Evolutionary conservation across 1,284 basidiomycete species (phyloP), one percentile per base, ranked within the genome.

Genomic region (Ceratorhiza oryzae-sativae): DNA sequence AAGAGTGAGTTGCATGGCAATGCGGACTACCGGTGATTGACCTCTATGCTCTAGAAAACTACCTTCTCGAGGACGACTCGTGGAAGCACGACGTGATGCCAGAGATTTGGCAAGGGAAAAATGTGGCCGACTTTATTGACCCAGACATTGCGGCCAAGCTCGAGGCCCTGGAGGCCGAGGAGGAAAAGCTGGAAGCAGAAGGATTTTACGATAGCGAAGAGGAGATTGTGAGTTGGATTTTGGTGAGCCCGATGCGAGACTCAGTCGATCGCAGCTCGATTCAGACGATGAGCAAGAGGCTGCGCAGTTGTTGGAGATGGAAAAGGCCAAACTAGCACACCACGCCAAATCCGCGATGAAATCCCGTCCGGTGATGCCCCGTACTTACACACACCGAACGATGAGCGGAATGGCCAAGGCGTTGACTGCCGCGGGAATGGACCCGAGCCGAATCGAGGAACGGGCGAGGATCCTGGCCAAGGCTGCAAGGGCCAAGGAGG

Each of bases 121-220:
- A 99, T 83, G 84, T 99, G 71, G 96, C 96, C 46, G 97, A 99
- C 85, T 99, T 99, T 77, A 93, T 99, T 81, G 97, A 99, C 81
- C 93, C 95, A n/a, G 97, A 99, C 79, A 99, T 99, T 76, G 89
- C 90, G 48, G 95, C 96, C 82, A 96, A 94, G 82, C 89, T 99
- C 72, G 97, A 98, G 79, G 97, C 95, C 10, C 88, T 99, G 68
- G 97, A 99, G 83, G 88, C 93, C 45, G 97, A 99, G 80, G 97
- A 99, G 82, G 97, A 98, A 82, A 89, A 88, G 78, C 86, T 99
- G 32, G 87, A 95, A 80, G 91, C 90, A 0, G 94, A 98, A 79
- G 97, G 97, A 4, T 98, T 95, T 85, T 99, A 99, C 81, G 93
- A 94, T 56, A 88, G 85, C 73, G 94, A 93, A 71, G 92, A 92